Evolutionary conservation across 192 early-diverging fungal genomes (phyloP).

Genomic region (Rhizoclosmatium sp.): DNA sequence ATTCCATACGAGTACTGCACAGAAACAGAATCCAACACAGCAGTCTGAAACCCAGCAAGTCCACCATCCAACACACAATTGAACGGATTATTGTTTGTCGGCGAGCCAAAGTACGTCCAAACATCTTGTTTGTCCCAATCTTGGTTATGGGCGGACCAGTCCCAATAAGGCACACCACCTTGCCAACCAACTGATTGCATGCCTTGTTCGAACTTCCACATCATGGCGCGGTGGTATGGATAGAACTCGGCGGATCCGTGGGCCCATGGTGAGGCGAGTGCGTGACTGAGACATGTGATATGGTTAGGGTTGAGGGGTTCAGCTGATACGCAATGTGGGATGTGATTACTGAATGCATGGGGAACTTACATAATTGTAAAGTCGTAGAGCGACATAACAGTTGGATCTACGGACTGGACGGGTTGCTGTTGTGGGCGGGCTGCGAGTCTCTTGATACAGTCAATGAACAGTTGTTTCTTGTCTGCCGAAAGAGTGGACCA

Average conservation of each 20-base stretch:
- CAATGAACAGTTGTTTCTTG: conserved; percentile 8
- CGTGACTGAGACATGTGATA: neutral
- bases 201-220: conserved; percentile 23
- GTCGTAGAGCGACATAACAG: conserved; percentile 7
- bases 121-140: conserved; percentile 24
- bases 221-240: conserved; percentile 35
- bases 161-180: conserved; percentile 8
- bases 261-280: neutral
- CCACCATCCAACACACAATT: conserved; percentile 22
- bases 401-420: neutral
- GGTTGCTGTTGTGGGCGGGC: neutral
- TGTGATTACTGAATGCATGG: too few relatives aligned
- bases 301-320: too few relatives aligned
- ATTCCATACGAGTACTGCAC: neutral
- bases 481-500: neutral
- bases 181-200: conserved; percentile 23
- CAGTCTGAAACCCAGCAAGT: neutral
- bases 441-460: neutral
- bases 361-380: conserved; percentile 9
- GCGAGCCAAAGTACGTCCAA: conserved; percentile 13
- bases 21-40: conserved; percentile 14
- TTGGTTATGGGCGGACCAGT: conserved; percentile 16
- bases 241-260: conserved; percentile 28
- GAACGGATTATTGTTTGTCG: neutral
- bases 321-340: too few relatives aligned